These are phyloP conservation scores for Capronia epimyces DNA, from an alignment of 2,329 filamentous ascomycete species.

Conservation along the genomic window DNA sequence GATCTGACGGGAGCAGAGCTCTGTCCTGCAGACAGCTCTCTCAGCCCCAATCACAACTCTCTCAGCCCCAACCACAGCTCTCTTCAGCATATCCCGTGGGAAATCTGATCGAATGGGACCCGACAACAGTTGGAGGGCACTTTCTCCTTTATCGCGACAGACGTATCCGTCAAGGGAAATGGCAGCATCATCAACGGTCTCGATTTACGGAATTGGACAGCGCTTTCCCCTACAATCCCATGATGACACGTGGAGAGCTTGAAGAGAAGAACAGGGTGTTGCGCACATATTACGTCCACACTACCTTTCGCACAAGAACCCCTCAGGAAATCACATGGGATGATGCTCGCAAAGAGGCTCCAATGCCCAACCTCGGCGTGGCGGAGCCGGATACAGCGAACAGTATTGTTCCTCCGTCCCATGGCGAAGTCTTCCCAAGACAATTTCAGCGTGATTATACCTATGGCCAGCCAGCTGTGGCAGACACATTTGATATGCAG, in stretches of 20 bases:
- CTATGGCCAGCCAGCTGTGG: neutral
- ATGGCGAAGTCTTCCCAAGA: neutral
- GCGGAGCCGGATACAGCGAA: neutral
- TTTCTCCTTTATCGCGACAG: conserved; percentile 21
- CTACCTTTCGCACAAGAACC: neutral
- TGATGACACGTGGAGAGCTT: conserved; percentile 19
- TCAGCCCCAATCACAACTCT: neutral
- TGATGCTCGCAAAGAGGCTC: neutral
- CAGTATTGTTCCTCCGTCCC: neutral
- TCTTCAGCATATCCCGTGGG: neutral
- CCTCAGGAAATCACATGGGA: neutral
- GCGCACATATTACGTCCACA: conserved; percentile 10
- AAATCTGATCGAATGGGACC: conserved; percentile 16
- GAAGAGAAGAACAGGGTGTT: conserved; percentile 16
- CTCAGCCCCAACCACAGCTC: neutral
- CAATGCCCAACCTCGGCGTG: neutral
- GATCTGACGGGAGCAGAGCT: too few relatives aligned
- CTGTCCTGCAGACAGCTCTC: neutral
- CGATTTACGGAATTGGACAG: conserved; percentile 5
- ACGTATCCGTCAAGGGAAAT: conserved; percentile 15
- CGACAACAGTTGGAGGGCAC: conserved; percentile 11
- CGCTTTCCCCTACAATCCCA: conserved; percentile 21
- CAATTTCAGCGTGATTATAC: neutral
- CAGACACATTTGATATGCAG: neutral
- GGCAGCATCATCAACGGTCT: neutral